Conservation (phyloP, 163 green algal species). For the Smithsoniella earleae region DNA sequence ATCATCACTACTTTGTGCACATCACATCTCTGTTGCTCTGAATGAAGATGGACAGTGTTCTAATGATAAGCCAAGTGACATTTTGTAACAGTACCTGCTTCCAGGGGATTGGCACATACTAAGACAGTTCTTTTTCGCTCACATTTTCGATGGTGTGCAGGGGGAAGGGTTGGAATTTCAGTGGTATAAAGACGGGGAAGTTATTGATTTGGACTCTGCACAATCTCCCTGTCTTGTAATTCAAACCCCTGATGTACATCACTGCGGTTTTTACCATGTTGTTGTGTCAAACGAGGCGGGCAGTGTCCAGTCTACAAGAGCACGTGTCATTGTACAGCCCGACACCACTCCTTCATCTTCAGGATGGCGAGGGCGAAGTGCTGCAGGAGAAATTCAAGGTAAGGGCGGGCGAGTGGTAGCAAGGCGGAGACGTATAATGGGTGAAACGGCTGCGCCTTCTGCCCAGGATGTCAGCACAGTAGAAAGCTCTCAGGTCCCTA, state of each 20-base stretch:
- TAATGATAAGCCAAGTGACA: no score
- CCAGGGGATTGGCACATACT: no score
- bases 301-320: background rate
- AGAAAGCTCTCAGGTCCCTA: no score
- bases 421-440: background rate
- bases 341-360: background rate
- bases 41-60: background rate
- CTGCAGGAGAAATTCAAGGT: background rate
- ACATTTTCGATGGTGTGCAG: no score
- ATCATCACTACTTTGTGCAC: no score
- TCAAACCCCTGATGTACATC: background rate
- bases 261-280: constrained; percentile 23
- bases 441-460: background rate
- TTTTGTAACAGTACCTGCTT: no score
- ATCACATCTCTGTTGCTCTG: background rate
- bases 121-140: no score
- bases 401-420: no score
- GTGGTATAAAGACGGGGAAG: constrained; percentile 9
- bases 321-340: constrained; percentile 6
- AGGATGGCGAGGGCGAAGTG: no score
- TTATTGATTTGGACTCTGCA: background rate
- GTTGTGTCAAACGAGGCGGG: constrained; percentile 17
- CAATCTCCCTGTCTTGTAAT: background rate
- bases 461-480: no score
- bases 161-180: background rate